A percentile compares a stretch with the other conserved stretches of the same genome.
Evolutionary conservation across 805 yeast genomes (phyloP).

Genomic region (Metschnikowia koreensis): DNA sequence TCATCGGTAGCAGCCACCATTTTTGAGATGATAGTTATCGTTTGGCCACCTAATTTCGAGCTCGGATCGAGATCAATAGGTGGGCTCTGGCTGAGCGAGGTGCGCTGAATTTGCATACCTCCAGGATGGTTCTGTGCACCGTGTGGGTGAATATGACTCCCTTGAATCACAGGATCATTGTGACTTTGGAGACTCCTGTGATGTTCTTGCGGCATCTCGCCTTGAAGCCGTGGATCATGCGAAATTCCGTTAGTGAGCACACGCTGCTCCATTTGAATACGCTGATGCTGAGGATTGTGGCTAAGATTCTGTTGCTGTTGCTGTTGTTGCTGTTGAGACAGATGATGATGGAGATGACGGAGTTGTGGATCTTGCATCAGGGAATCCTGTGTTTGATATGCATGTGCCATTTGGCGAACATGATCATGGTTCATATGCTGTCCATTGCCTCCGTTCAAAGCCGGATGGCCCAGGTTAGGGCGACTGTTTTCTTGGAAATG

Average conservation of each 20-base stretch:
- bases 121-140: neutral
- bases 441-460: neutral
- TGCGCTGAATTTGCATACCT: constrained; percentile 1
- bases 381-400: constrained; percentile 1
- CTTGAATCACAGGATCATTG: neutral
- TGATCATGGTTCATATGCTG: constrained; percentile 1
- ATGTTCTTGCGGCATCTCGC: constrained; percentile 2
- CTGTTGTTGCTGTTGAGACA: constrained; percentile 2
- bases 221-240: constrained; percentile 6
- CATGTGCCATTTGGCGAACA: neutral
- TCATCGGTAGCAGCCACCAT: constrained; percentile 10
- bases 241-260: neutral
- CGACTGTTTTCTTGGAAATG: constrained; percentile 8
- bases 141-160: neutral
- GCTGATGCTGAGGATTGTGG: constrained; percentile 5
- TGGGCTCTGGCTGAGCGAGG: constrained; percentile 1
- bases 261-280: constrained; percentile 12
- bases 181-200: neutral
- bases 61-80: neutral
- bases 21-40: constrained; percentile 8
- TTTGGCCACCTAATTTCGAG: neutral
- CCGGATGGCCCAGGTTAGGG: neutral
- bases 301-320: constrained; percentile 7
- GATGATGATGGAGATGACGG: constrained; percentile 11
- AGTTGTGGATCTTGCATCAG: constrained; percentile 12